A percentile compares a stretch with the other conserved stretches of the same genome.
Conservation (phyloP, 331 rosid species). For the Quercus tomentella region DNA sequence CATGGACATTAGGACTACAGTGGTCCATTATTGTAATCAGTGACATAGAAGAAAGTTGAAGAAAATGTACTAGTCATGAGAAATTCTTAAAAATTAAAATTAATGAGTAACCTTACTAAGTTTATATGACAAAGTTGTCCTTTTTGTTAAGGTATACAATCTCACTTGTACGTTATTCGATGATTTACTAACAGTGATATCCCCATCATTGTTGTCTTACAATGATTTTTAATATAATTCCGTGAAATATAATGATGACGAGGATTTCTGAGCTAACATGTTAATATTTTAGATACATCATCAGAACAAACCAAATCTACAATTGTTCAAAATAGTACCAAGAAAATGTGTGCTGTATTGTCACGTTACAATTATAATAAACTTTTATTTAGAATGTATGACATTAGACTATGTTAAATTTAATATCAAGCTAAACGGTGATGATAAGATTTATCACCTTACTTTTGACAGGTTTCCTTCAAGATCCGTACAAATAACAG, state of each 20-base stretch:
- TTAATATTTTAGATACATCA: background rate
- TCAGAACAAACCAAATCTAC: background rate
- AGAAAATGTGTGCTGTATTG: background rate
- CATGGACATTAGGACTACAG: background rate
- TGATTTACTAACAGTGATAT: background rate
- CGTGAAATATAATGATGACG: background rate
- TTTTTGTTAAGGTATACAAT: background rate
- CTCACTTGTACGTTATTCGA: background rate
- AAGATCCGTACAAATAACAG: slow-evolving; percentile 78
- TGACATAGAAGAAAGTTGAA: background rate
- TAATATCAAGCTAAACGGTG: background rate
- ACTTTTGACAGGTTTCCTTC: slow-evolving; percentile 85
- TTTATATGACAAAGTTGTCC: background rate
- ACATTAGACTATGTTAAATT: background rate
- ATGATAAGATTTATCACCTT: slow-evolving; percentile 54
- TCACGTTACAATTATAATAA: background rate
- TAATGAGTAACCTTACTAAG: background rate
- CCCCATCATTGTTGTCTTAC: background rate
- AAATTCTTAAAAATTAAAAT: background rate
- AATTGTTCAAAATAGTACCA: background rate
- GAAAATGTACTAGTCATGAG: background rate
- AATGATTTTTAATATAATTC: background rate
- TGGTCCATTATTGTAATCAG: background rate
- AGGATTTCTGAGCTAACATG: background rate
- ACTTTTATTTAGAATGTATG: background rate